Evolutionary conservation across 768 basidiomycete species (phyloP).

Genomic region (Boletus coccyginus): DNA sequence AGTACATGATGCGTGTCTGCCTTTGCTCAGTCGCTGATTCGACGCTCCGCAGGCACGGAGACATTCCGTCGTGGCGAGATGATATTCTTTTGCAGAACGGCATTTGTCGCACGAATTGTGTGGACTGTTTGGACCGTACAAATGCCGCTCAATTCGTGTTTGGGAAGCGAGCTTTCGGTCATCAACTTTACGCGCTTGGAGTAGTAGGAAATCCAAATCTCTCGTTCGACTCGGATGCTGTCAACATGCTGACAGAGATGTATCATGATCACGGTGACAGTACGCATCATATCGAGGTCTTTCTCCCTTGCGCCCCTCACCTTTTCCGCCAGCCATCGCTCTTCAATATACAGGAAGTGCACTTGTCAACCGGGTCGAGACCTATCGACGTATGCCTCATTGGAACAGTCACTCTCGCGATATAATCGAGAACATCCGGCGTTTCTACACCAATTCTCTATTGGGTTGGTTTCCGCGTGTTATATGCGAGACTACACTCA

Average conservation of each 20-base stretch:
- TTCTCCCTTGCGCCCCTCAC: not conserved
- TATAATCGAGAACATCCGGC: slow-evolving; percentile 90
- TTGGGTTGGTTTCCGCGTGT: slow-evolving; percentile 49
- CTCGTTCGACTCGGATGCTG: slow-evolving; percentile 89
- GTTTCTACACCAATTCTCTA: slow-evolving; percentile 93
- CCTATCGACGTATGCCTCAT: slow-evolving; percentile 91
- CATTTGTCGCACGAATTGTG: slow-evolving; percentile 91
- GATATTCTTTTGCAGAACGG: slow-evolving; percentile 86
- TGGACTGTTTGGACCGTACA: slow-evolving; percentile 95
- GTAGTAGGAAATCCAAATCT: slow-evolving; percentile 83
- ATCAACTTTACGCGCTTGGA: slow-evolving; percentile 93
- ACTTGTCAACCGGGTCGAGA: slow-evolving; percentile 93
- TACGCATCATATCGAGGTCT: slow-evolving; percentile 36
- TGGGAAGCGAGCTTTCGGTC: slow-evolving; percentile 90
- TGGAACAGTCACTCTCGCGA: slow-evolving; percentile 98
- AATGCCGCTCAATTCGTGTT: slow-evolving; percentile 98
- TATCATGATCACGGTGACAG: slow-evolving; percentile 97
- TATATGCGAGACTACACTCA: not conserved
- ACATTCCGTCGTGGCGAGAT: slow-evolving; percentile 48
- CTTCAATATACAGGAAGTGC: slow-evolving; percentile 97
- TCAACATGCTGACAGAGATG: slow-evolving; percentile 98
- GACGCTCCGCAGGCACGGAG: slow-evolving; percentile 27
- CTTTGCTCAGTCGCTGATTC: not conserved
- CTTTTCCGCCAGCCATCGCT: slow-evolving; percentile 64
- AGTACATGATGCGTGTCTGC: slow-evolving; percentile 1